Evolutionary conservation across 1,284 basidiomycete genomes (phyloP), one percentile per base, ranked within the genome.

Genomic region (Entoloma clypeatum): DNA sequence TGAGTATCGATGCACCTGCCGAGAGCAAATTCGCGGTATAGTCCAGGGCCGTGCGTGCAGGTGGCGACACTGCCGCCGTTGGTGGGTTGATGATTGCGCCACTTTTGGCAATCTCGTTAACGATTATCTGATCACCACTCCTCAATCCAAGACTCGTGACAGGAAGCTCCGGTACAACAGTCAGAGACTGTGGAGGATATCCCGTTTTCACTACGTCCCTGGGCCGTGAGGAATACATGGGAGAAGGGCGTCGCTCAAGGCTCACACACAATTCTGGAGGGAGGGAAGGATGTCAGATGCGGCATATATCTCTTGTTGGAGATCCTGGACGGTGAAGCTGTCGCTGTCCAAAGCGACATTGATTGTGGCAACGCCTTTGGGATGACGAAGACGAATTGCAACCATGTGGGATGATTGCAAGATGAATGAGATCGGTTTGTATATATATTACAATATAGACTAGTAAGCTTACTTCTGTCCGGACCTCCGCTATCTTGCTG

Each of bases 111-210:
- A 64, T 70, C 47, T 81, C 72, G 32, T 68, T 81, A 24, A 92
- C 86, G 50, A 91, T 88, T 42, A 94, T 73, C 63, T 92, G 89
- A 47, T 94, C 92, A 1, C 90, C 88, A 11, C 71, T 60, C 43
- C 75, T 72, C 19, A 94, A 68, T 8, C 88, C 90, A 17, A 94
- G 74, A 42, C 85, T 84, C 0, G 82, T 74, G 25, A 93, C 52
- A 0, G 84, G 76, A 11, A 87, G 74, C 45, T 83, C 78, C 3
- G 81, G 79, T n/a, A 86, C 65, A 28, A 88, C 60, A 3, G 81
- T 81, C 26, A 93, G 71, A 1, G 77, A 55, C 36, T 74, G 76
- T 0, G 90, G 90, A 1, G 92, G 92, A 61, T 93, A 93, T 28
- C 91, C 88, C 19, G 77, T 74, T 64, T 86, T 92, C 50, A 94